Evolutionary conservation across 2,329 filamentous ascomycete genomes (phyloP).

Genomic region (Ceratocystis papillata): DNA sequence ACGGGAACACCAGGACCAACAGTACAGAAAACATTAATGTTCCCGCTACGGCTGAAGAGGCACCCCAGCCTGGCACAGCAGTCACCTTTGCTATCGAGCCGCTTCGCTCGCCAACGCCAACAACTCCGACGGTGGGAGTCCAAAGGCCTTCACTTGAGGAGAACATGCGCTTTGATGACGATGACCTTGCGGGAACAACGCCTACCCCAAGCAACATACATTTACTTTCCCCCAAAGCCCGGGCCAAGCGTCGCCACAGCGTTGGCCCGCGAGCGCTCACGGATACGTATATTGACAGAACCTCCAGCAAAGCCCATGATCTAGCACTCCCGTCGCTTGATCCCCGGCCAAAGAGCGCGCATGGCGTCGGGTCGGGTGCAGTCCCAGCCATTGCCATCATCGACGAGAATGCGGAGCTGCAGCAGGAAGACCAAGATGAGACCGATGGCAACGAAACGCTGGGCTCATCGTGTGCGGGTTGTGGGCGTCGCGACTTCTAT

Average conservation of each 20-base stretch:
- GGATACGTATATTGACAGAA: not conserved
- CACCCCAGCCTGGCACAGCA: not conserved
- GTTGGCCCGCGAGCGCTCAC: not conserved
- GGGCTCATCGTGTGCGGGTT: conserved; percentile 15
- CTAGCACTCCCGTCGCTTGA: not conserved
- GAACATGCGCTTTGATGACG: not conserved
- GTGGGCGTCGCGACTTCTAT: conserved; percentile 16
- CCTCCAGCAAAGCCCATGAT: not conserved
- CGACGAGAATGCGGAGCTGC: not conserved
- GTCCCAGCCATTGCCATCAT: not conserved
- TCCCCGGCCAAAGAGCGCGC: not conserved
- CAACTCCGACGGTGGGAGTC: conserved; percentile 3
- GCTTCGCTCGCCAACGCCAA: not conserved
- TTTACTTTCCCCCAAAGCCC: not conserved
- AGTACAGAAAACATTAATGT: not conserved
- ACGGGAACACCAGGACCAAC: conserved; percentile 3
- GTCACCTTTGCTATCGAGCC: not conserved
- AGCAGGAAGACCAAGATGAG: not conserved
- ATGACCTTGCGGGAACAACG: not conserved
- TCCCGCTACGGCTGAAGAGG: not conserved
- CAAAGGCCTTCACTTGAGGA: conserved; percentile 11
- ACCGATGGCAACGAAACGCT: conserved; percentile 3
- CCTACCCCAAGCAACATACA: conserved; percentile 8
- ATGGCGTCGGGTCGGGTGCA: not conserved
- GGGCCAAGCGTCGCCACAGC: conserved; percentile 10